phyloP scores from a whole-genome alignment of 192 early-diverging fungal species.

The Entomortierella parvispora region DNA sequence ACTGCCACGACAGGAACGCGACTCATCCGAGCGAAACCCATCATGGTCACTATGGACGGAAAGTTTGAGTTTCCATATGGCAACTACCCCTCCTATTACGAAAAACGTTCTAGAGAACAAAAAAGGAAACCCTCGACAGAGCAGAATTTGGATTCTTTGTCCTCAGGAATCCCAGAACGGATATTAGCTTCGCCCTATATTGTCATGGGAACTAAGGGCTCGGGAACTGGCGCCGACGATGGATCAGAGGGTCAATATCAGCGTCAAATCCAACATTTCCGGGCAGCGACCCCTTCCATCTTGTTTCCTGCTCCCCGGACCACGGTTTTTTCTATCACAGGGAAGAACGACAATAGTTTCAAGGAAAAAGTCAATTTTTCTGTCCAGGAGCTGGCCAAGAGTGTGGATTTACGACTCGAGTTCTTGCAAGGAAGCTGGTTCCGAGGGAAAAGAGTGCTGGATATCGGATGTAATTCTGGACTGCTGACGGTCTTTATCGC shows the following conservation, averaged over 20 bases:
- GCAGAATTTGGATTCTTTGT: neutral
- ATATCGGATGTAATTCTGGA: slow-evolving; percentile 86
- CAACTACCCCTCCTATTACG: slow-evolving; percentile 40
- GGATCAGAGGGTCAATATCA: neutral
- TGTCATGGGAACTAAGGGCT: no score
- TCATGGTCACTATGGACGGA: slow-evolving; percentile 9
- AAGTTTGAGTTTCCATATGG: slow-evolving; percentile 27
- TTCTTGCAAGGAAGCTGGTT: slow-evolving; percentile 63
- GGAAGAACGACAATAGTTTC: neutral
- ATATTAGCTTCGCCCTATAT: neutral
- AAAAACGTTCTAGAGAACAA: slow-evolving; percentile 27
- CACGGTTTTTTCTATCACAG: slow-evolving; percentile 4
- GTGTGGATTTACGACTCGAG: slow-evolving; percentile 67
- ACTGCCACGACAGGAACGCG: neutral
- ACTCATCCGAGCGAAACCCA: slow-evolving; percentile 10
- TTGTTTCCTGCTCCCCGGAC: neutral
- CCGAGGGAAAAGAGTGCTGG: slow-evolving; percentile 67
- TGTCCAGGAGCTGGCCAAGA: slow-evolving; percentile 24
- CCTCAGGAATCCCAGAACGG: neutral
- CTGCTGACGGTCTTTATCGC: slow-evolving; percentile 69
- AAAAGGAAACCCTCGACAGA: neutral
- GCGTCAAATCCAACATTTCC: slow-evolving; percentile 2
- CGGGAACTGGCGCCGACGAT: neutral
- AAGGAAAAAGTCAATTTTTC: neutral
- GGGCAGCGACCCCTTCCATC: neutral